Percentiles rank a stretch among this genome's conserved stretches.
Evolutionary conservation across 164 flowering plant species (phyloP).

Genomic region (Umbellularia californica): DNA sequence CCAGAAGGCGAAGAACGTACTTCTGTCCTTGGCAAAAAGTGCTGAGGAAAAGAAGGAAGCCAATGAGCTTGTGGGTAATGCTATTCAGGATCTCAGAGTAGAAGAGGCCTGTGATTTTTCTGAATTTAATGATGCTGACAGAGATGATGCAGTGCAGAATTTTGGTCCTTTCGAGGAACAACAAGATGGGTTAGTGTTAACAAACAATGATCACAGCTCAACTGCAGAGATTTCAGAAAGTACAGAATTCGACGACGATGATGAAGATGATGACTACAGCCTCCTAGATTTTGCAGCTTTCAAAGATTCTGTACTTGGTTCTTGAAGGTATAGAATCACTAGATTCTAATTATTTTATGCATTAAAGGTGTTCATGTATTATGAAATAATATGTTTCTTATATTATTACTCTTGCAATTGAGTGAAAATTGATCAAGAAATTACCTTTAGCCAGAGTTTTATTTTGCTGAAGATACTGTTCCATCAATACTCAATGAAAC

Average conservation of each 20-base stretch:
- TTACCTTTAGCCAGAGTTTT: background rate
- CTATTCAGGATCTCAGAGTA: constrained; percentile 7
- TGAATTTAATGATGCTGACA: constrained; percentile 19
- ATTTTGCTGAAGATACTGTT: background rate
- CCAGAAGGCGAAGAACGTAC: constrained; percentile 85
- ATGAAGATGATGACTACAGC: background rate
- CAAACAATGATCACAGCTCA: constrained; percentile 8
- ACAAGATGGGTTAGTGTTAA: constrained; percentile 13
- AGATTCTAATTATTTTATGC: background rate
- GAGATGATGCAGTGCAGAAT: constrained; percentile 17
- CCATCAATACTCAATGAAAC: background rate
- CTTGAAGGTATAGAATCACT: background rate
- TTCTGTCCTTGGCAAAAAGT: constrained; percentile 71
- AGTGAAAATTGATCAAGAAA: background rate
- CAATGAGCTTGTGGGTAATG: constrained; percentile 43
- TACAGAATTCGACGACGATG: background rate
- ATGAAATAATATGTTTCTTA: background rate
- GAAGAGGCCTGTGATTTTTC: constrained; percentile 10
- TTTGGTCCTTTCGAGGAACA: constrained; percentile 5
- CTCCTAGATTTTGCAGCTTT: background rate
- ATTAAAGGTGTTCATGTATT: background rate
- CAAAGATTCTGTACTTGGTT: background rate
- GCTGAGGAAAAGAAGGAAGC: constrained; percentile 67
- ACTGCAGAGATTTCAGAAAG: constrained; percentile 9
- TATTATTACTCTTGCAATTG: background rate